Evolutionary conservation across 208 protist species (phyloP).

Genomic region (Polymyxa betae): DNA sequence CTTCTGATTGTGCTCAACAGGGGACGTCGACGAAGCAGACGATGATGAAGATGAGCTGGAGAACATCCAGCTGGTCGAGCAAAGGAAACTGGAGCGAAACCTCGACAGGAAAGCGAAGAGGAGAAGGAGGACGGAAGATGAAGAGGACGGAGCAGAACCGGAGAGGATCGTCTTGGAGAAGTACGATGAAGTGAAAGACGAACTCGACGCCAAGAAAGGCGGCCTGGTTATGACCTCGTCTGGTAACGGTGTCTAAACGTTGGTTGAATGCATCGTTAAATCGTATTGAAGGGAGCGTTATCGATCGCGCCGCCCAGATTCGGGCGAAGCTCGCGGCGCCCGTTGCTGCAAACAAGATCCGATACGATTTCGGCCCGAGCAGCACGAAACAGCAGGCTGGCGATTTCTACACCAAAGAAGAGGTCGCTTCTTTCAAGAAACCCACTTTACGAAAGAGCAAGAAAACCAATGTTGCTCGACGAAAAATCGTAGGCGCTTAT

Average conservation of each 20-base stretch:
- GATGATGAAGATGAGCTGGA: constrained; percentile 26
- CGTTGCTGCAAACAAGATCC: neutral
- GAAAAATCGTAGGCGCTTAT: neutral
- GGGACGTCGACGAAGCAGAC: neutral
- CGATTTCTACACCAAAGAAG: constrained; percentile 43
- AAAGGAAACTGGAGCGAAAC: neutral
- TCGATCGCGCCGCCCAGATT: neutral
- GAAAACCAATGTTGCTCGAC: neutral
- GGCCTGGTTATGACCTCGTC: neutral
- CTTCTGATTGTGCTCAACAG: neutral
- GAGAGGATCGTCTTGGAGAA: neutral
- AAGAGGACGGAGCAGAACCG: neutral
- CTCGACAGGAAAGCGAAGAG: constrained; percentile 27
- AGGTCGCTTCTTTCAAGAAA: constrained; percentile 37
- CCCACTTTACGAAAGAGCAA: neutral
- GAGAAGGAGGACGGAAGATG: neutral
- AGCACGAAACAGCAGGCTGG: neutral
- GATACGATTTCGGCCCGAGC: neutral
- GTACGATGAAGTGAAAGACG: constrained; percentile 49
- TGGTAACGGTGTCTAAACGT: neutral
- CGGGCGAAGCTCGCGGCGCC: neutral
- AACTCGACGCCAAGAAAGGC: constrained; percentile 12
- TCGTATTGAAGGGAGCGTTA: neutral
- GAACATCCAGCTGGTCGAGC: neutral
- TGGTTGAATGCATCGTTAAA: neutral